Evolutionary conservation across 495 filamentous ascomycete species (phyloP).

Genomic region (Achaetomiella virescens): DNA sequence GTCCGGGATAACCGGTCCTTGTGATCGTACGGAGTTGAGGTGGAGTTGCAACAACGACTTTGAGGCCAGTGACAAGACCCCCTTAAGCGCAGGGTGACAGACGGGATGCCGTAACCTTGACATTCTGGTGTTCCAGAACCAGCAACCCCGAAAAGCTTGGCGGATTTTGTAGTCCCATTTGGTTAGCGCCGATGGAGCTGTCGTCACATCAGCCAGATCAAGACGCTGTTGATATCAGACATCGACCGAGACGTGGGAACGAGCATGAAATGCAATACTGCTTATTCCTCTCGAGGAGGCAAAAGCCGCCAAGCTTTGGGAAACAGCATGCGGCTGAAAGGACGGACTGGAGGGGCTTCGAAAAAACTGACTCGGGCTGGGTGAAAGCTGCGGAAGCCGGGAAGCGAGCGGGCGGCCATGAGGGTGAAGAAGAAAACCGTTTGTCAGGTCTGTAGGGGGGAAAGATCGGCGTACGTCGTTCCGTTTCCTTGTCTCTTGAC

Average conservation of each 20-base stretch:
- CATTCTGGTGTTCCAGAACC: not conserved
- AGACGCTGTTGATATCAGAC: no score
- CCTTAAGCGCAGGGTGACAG: no score
- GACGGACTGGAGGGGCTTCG: not conserved
- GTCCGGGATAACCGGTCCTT: no score
- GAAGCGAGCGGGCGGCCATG: conserved; percentile 5
- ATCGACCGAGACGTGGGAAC: no score
- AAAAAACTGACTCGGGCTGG: not conserved
- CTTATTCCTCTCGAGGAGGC: not conserved
- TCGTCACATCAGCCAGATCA: not conserved
- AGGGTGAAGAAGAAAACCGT: conserved; percentile 19
- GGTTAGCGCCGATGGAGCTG: conserved; percentile 12
- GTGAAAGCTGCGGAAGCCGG: not conserved
- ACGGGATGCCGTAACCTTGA: not conserved
- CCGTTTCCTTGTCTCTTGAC: not conserved
- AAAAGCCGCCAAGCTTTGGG: conserved; percentile 10
- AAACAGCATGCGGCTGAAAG: no score
- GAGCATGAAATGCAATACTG: no score
- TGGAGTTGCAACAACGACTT: no score
- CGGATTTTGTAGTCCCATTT: conserved; percentile 13
- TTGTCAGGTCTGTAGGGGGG: conserved; percentile 20
- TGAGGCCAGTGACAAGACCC: no score
- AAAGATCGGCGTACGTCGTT: conserved; percentile 20
- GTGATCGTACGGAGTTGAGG: no score
- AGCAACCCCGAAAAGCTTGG: conserved; percentile 6